A percentile compares a stretch with the other conserved stretches of the same genome.
These are phyloP conservation scores for Colletotrichum liriopes DNA, from an alignment of 2,329 filamentous ascomycete species.

Conservation along the genomic window DNA sequence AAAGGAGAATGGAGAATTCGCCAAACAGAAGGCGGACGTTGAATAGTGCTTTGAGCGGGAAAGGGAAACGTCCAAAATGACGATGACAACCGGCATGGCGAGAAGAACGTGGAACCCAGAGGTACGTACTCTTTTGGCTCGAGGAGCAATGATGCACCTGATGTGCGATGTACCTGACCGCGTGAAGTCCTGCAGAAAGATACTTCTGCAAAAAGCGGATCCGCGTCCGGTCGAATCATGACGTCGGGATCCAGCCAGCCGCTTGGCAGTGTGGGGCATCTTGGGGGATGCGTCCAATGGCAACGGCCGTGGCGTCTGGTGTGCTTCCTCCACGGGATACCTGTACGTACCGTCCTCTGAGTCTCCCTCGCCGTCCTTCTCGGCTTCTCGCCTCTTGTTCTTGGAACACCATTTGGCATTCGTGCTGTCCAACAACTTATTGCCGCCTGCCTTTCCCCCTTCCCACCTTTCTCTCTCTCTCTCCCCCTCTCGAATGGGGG, in stretches of 20 bases:
- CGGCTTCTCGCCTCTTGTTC: background rate
- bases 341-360: too few relatives aligned
- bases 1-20: background rate
- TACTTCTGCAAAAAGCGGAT: background rate
- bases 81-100: background rate
- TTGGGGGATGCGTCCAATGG: constrained; percentile 15
- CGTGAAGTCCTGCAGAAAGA: too few relatives aligned
- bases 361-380: background rate
- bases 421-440: background rate
- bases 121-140: background rate
- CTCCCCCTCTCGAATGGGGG: background rate
- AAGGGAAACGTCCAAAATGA: background rate
- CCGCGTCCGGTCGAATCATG: constrained; percentile 29
- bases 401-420: background rate
- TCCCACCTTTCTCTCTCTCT: background rate
- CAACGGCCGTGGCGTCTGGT: background rate
- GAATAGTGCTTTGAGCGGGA: background rate
- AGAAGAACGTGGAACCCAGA: background rate
- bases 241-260: constrained; percentile 32
- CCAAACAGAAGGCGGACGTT: too few relatives aligned
- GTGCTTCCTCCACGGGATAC: too few relatives aligned
- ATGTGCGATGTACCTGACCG: background rate
- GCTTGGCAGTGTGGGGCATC: constrained; percentile 32
- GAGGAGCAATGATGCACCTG: background rate
- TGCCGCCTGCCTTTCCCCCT: background rate